phyloP scores from a whole-genome alignment of 306 rosid genomes.

The Acacia acuminata region DNA sequence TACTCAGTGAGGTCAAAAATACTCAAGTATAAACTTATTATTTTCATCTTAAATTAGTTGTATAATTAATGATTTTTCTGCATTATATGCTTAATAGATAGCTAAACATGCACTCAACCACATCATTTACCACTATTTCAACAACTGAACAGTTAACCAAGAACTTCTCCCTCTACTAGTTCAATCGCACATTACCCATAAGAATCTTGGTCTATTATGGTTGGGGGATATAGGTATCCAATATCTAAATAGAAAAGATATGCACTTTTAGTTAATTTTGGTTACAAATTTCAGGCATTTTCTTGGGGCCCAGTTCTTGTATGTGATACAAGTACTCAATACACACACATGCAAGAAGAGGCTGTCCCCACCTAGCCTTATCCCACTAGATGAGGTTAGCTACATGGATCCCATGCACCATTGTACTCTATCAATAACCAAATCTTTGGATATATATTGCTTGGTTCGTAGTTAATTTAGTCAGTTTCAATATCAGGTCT shows the following conservation, averaged over 20 bases:
- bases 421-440: neutral
- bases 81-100: neutral
- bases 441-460: neutral
- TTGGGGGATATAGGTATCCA: neutral
- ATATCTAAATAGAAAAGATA: neutral
- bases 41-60: neutral
- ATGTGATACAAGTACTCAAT: neutral
- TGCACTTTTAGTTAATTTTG: neutral
- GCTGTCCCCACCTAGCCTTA: too few species aligned
- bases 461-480: neutral
- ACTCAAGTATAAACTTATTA: neutral
- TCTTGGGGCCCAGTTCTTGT: neutral
- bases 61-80: neutral
- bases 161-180: neutral
- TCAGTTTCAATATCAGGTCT: neutral
- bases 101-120: neutral
- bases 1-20: neutral
- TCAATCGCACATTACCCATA: neutral
- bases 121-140: neutral
- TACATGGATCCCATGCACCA: too few species aligned
- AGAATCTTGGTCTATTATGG: neutral
- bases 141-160: neutral
- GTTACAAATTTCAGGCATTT: neutral
- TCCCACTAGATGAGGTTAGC: too few species aligned
- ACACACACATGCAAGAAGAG: too few species aligned